phyloP scores from a whole-genome alignment of 2,329 filamentous ascomycete genomes.

The Monosporascus sp. region DNA sequence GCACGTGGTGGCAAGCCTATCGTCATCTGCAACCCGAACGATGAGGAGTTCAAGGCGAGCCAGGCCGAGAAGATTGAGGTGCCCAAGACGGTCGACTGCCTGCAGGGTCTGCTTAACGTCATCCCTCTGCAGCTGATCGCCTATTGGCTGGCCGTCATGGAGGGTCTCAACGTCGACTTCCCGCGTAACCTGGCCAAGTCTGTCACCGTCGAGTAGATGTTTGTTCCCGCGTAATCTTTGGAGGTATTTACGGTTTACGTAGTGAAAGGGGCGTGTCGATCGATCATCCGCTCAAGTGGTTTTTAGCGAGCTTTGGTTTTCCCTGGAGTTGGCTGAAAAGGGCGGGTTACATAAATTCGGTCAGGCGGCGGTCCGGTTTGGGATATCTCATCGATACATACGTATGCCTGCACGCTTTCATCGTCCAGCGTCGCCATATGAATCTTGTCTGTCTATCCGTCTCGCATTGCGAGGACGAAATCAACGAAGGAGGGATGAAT shows the following conservation, averaged over 20 bases:
- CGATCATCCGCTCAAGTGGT: too few relatives aligned
- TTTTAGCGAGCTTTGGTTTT: conserved; percentile 8
- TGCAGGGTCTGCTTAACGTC: conserved; percentile 97
- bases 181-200: conserved; percentile 98
- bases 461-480: neutral
- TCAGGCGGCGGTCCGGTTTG: neutral
- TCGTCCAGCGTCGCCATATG: neutral
- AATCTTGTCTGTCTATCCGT: neutral
- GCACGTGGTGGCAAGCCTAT: conserved; percentile 94
- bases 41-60: conserved; percentile 81
- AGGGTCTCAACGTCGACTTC: conserved; percentile 97
- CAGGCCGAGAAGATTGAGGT: conserved; percentile 98
- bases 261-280: too few relatives aligned
- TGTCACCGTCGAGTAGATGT: conserved; percentile 87
- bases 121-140: conserved; percentile 96
- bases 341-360: conserved; percentile 6
- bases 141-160: conserved; percentile 96
- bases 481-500: neutral
- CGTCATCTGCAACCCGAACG: conserved; percentile 91
- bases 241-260: conserved; percentile 1
- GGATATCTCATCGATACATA: neutral
- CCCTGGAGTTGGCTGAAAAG: conserved; percentile 19
- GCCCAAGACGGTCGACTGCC: conserved; percentile 87
- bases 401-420: too few relatives aligned
- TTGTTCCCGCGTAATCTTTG: conserved; percentile 5